These are phyloP conservation scores for Tetracladium marchalianum DNA, from an alignment of 495 filamentous ascomycete genomes.

Conservation along the genomic window DNA sequence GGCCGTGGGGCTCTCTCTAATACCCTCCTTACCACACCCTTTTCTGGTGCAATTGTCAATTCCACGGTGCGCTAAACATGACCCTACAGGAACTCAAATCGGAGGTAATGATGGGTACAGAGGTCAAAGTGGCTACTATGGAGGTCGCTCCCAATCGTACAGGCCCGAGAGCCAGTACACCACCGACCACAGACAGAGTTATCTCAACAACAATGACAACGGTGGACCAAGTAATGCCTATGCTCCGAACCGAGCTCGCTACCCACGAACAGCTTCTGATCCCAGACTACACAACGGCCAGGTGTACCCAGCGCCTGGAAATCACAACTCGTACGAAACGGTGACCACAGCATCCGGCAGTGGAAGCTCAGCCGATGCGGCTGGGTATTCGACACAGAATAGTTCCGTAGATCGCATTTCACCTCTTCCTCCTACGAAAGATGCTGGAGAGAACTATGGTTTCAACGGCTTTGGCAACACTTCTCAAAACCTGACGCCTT, in stretches of 20 bases:
- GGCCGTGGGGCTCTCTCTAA: no score
- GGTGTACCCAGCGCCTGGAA: slow-evolving; percentile 54
- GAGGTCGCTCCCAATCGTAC: slow-evolving; percentile 33
- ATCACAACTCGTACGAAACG: slow-evolving; percentile 65
- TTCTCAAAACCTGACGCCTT: slow-evolving; percentile 28
- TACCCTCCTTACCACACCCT: not conserved
- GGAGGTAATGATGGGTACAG: slow-evolving; percentile 32
- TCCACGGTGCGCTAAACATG: not conserved
- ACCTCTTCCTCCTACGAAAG: slow-evolving; percentile 45
- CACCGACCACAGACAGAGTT: slow-evolving; percentile 30
- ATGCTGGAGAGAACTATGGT: slow-evolving; percentile 44
- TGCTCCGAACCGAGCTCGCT: slow-evolving; percentile 31
- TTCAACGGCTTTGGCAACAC: slow-evolving; percentile 26
- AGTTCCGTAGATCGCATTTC: slow-evolving; percentile 72
- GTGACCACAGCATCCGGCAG: slow-evolving; percentile 63
- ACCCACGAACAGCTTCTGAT: slow-evolving; percentile 35
- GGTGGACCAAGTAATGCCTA: slow-evolving; percentile 26
- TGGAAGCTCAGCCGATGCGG: slow-evolving; percentile 59
- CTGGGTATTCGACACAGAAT: slow-evolving; percentile 80
- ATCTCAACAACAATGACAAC: slow-evolving; percentile 31
- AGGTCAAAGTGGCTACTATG: slow-evolving; percentile 42
- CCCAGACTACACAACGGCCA: slow-evolving; percentile 25
- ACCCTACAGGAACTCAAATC: slow-evolving; percentile 19
- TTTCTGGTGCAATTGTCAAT: not conserved
- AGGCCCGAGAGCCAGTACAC: slow-evolving; percentile 35